A percentile compares a stretch with the other conserved stretches of the same genome.
These are phyloP conservation scores for Mucuna pruriens DNA, from an alignment of 306 rosid genomes.

Conservation along the genomic window DNA sequence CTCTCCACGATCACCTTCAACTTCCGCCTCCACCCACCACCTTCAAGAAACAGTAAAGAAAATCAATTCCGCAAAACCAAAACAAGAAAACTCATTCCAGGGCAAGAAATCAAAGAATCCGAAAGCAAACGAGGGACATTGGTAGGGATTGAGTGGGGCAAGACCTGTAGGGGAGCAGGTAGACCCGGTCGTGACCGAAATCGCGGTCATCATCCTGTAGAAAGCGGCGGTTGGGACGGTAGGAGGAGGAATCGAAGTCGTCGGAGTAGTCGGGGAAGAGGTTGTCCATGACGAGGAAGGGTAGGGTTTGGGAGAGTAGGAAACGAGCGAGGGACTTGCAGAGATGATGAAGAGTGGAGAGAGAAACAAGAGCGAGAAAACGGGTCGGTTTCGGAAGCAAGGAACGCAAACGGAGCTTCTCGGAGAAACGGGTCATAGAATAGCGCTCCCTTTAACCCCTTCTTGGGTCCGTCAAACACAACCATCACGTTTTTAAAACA, in stretches of 20 bases:
- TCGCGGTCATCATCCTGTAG: slow-evolving; percentile 50
- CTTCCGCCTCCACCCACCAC: slow-evolving; percentile 75
- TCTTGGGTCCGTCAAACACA: slow-evolving; percentile 5
- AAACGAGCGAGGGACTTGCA: slow-evolving; percentile 66
- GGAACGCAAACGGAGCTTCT: slow-evolving; percentile 56
- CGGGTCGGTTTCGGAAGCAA: slow-evolving; percentile 55
- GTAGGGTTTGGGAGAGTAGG: slow-evolving; percentile 63
- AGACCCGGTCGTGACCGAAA: slow-evolving; percentile 55
- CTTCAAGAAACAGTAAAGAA: slow-evolving; percentile 44
- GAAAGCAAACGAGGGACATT: neutral
- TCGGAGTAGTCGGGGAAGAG: slow-evolving; percentile 48
- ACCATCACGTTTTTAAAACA: slow-evolving; percentile 27
- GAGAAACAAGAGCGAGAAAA: slow-evolving; percentile 62
- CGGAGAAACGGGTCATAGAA: slow-evolving; percentile 63
- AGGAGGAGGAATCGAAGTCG: slow-evolving; percentile 51
- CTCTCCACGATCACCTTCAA: slow-evolving; percentile 47
- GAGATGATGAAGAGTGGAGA: slow-evolving; percentile 64
- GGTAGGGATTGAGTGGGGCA: neutral
- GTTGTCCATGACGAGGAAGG: slow-evolving; percentile 66
- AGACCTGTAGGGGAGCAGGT: slow-evolving; percentile 73
- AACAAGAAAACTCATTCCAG: neutral
- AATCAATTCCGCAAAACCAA: neutral
- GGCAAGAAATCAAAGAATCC: neutral
- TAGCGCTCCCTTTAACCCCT: slow-evolving; percentile 14
- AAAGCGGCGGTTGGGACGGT: slow-evolving; percentile 61